phyloP scores from a whole-genome alignment of 2,329 filamentous ascomycete genomes.

The Aspergillus eucalypticola region DNA sequence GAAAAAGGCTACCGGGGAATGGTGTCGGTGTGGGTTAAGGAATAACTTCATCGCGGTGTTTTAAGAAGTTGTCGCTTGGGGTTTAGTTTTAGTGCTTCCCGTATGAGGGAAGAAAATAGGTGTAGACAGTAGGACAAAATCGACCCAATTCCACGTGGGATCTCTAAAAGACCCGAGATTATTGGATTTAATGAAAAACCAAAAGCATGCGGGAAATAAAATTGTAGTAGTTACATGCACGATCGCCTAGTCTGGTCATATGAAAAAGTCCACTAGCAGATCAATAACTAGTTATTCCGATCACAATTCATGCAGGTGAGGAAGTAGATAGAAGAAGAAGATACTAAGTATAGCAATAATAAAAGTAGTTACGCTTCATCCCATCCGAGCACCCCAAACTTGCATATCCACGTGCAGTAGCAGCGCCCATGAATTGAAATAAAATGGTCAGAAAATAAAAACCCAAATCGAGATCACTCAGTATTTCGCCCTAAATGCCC shows the following conservation, averaged over 20 bases:
- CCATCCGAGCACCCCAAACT: constrained; percentile 1
- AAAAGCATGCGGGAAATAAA: background rate
- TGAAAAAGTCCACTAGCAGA: background rate
- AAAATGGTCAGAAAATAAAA: constrained; percentile 20
- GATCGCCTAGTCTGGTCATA: background rate
- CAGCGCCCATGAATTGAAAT: constrained; percentile 3
- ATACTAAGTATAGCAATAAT: background rate
- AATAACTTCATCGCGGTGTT: too few relatives aligned
- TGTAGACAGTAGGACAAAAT: background rate
- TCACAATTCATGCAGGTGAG: background rate
- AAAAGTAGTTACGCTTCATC: constrained; percentile 6
- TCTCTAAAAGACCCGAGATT: background rate
- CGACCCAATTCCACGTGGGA: background rate
- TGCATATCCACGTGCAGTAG: background rate
- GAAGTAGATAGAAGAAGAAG: background rate
- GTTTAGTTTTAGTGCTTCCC: background rate
- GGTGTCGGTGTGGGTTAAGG: too few relatives aligned
- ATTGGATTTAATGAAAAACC: background rate
- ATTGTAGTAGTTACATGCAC: background rate
- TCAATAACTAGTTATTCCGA: background rate
- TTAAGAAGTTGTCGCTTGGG: too few relatives aligned
- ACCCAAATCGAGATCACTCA: constrained; percentile 35
- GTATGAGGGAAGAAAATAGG: background rate
- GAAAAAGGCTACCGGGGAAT: too few relatives aligned
- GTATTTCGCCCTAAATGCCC: constrained; percentile 41